Evolutionary conservation across 2,329 filamentous ascomycete genomes (phyloP).

Genomic region (Canariomyces notabilis): DNA sequence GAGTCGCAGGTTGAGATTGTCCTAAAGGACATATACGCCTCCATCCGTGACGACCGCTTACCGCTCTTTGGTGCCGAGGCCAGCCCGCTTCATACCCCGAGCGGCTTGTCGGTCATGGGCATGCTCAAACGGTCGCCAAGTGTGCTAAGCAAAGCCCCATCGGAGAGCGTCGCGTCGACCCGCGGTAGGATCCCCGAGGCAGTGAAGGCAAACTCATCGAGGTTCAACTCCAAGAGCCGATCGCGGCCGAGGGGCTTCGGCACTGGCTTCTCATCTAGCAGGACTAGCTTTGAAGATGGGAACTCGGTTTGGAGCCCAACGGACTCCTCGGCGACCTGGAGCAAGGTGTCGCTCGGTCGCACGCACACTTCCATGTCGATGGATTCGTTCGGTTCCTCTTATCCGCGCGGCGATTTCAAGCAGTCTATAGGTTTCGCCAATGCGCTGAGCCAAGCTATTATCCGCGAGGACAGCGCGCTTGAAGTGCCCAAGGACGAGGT

Average conservation of each 20-base stretch:
- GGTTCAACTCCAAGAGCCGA: conserved; percentile 82
- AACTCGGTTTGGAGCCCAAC: conserved; percentile 86
- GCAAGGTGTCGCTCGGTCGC: conserved; percentile 85
- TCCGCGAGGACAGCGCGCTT: conserved; percentile 69
- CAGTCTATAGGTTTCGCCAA: conserved; percentile 98
- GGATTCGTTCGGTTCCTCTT: conserved; percentile 77
- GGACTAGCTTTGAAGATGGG: conserved; percentile 89
- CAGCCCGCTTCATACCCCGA: conserved; percentile 46
- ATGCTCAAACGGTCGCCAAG: conserved; percentile 83
- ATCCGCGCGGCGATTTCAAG: conserved; percentile 76
- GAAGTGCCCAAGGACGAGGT: conserved; percentile 52
- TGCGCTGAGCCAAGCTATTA: conserved; percentile 92
- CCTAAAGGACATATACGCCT: conserved; percentile 84
- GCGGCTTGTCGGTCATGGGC: conserved; percentile 66
- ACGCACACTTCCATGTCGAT: conserved; percentile 89
- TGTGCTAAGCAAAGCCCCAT: conserved; percentile 87
- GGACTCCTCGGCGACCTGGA: conserved; percentile 87
- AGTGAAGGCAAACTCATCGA: conserved; percentile 49
- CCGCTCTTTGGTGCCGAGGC: conserved; percentile 72
- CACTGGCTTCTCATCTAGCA: conserved; percentile 81
- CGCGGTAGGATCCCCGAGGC: conserved; percentile 66
- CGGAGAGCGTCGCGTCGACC: conserved; percentile 65
- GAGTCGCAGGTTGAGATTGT: conserved; percentile 85
- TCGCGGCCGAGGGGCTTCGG: conserved; percentile 71
- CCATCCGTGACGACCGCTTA: conserved; percentile 80